Conservation (phyloP, 345 rosid genomes). For the Erucastrum elatum region DNA sequence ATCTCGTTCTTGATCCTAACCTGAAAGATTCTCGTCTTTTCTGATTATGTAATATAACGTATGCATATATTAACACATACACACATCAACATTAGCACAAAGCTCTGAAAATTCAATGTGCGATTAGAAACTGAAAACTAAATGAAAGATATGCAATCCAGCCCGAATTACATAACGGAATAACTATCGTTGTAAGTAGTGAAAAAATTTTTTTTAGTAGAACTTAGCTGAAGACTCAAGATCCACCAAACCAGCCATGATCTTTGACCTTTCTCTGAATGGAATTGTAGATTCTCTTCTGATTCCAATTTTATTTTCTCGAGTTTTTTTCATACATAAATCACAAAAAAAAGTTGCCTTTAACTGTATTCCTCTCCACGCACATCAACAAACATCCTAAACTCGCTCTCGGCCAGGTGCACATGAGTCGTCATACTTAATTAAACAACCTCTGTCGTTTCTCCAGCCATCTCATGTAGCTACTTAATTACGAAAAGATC, state of each 20-base stretch:
- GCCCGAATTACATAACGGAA: slow-evolving; percentile 58
- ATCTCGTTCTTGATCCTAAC: too few species aligned
- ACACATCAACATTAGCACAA: background rate
- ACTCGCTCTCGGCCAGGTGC: background rate
- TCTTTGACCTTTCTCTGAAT: slow-evolving; percentile 74
- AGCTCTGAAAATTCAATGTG: background rate
- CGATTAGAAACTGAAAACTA: background rate
- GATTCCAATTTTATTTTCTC: slow-evolving; percentile 65
- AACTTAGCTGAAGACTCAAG: slow-evolving; percentile 63
- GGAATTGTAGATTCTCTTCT: slow-evolving; percentile 57
- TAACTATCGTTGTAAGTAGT: too few species aligned
- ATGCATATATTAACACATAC: background rate
- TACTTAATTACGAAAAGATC: too few species aligned
- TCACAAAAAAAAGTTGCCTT: slow-evolving; percentile 35
- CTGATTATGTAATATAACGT: too few species aligned
- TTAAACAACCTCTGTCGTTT: slow-evolving; percentile 76
- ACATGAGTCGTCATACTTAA: too few species aligned
- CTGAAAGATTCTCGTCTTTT: too few species aligned
- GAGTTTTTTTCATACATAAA: slow-evolving; percentile 57
- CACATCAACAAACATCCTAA: too few species aligned
- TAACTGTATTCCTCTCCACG: too few species aligned
- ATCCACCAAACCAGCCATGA: slow-evolving; percentile 66
- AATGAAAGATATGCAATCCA: background rate
- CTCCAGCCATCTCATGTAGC: slow-evolving; percentile 78
- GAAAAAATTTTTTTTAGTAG: too few species aligned